Percentiles rank a stretch among this genome's conserved stretches.
phyloP scores from a whole-genome alignment of 768 basidiomycete genomes.

The Panaeolus papilionaceus region DNA sequence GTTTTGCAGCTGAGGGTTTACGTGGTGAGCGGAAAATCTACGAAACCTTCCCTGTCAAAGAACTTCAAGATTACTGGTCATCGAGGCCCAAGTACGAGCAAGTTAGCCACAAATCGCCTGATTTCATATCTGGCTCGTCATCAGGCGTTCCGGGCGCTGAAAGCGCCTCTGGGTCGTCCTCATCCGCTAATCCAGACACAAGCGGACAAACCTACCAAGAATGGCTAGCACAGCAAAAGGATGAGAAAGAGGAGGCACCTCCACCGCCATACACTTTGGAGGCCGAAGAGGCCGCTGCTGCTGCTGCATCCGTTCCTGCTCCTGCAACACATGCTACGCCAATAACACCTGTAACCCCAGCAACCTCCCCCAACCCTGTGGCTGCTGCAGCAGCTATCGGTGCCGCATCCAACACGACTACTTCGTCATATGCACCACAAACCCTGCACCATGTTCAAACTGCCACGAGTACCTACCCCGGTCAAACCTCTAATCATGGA shows the following conservation, averaged over 20 bases:
- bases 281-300: conserved; percentile 39
- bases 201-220: conserved; percentile 47
- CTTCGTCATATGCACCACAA: conserved; percentile 14
- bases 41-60: conserved; percentile 72
- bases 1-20: conserved; percentile 72
- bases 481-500: background rate
- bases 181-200: conserved; percentile 26
- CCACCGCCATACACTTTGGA: conserved; percentile 76
- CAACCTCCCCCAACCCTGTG: conserved; percentile 20
- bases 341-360: conserved; percentile 17
- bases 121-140: conserved; percentile 39
- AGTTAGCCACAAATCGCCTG: conserved; percentile 35
- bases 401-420: conserved; percentile 13
- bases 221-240: conserved; percentile 54
- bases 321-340: conserved; percentile 15
- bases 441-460: background rate
- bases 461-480: conserved; percentile 10
- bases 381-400: conserved; percentile 13
- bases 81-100: conserved; percentile 64
- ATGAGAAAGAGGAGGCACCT: conserved; percentile 56
- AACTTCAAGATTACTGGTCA: conserved; percentile 78
- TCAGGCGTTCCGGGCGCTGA: conserved; percentile 12
- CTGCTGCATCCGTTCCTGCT: conserved; percentile 18
- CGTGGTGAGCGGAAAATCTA: conserved; percentile 66
- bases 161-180: conserved; percentile 20